phyloP scores from a whole-genome alignment of 2,329 filamentous ascomycete species.

The Neobulgaria alba region DNA sequence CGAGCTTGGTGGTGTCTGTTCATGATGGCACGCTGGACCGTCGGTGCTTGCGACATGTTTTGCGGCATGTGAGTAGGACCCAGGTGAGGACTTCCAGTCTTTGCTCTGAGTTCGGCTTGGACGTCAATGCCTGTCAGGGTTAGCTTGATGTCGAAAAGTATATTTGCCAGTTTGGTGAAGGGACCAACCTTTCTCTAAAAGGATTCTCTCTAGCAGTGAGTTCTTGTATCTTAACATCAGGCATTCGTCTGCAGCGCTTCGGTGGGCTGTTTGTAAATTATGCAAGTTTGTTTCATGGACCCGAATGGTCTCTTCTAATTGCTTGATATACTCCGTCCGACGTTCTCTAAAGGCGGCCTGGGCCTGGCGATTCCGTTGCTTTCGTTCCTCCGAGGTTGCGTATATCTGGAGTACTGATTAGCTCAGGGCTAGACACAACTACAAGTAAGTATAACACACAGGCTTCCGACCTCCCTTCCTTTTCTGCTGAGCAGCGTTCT shows the following conservation, averaged over 20 bases:
- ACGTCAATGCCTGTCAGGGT: conserved; percentile 77
- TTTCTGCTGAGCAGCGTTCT: conserved; percentile 60
- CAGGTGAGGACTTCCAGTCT: conserved; percentile 78
- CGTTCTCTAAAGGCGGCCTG: conserved; percentile 96
- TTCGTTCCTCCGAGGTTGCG: conserved; percentile 95
- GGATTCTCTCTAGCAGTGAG: conserved; percentile 86
- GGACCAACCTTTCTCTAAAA: conserved; percentile 80
- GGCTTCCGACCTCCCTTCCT: conserved; percentile 96
- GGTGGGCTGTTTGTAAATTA: conserved; percentile 86
- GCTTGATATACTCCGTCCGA: conserved; percentile 98
- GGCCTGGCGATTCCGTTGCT: conserved; percentile 93
- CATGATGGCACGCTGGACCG: conserved; percentile 71
- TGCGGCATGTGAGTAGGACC: conserved; percentile 60
- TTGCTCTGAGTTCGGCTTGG: conserved; percentile 86
- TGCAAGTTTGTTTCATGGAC: conserved; percentile 92
- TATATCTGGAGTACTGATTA: conserved; percentile 61
- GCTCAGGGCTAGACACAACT: conserved; percentile 1
- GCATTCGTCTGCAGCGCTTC: conserved; percentile 91
- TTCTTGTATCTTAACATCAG: conserved; percentile 99
- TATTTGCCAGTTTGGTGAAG: neutral
- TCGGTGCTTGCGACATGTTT: conserved; percentile 62
- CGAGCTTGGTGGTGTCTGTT: conserved; percentile 66
- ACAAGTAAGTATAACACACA: conserved; percentile 45
- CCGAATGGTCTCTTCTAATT: conserved; percentile 93
- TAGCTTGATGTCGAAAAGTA: conserved; percentile 3